These are phyloP conservation scores for Pseudopyricularia javanii DNA, from an alignment of 2,329 filamentous ascomycete species.

Conservation along the genomic window DNA sequence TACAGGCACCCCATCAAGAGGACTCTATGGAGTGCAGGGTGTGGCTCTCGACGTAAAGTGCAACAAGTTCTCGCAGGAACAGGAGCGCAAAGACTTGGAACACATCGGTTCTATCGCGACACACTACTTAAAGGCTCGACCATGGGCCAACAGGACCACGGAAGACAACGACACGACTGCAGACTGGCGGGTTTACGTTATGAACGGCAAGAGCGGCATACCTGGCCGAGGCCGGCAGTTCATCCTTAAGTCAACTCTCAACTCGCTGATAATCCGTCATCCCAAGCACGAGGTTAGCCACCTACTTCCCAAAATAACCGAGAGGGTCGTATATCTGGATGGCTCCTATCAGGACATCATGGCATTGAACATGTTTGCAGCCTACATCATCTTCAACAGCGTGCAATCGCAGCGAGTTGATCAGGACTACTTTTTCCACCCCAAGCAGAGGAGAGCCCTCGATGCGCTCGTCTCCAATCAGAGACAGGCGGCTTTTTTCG, in stretches of 20 bases:
- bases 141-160: constrained; percentile 56
- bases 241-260: constrained; percentile 57
- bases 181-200: constrained; percentile 64
- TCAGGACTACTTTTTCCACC: constrained; percentile 80
- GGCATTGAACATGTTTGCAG: constrained; percentile 72
- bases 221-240: constrained; percentile 40
- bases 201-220: constrained; percentile 37
- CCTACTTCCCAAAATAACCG: constrained; percentile 60
- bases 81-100: constrained; percentile 52
- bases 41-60: too few species aligned
- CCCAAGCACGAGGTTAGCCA: constrained; percentile 55
- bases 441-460: constrained; percentile 55
- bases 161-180: constrained; percentile 45
- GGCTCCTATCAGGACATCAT: constrained; percentile 78
- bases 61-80: constrained; percentile 25
- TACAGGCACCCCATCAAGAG: constrained; percentile 78
- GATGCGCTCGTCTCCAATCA: constrained; percentile 64
- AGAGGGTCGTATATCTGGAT: constrained; percentile 61
- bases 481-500: constrained; percentile 74
- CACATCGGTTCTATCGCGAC: constrained; percentile 53
- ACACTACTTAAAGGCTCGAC: constrained; percentile 63
- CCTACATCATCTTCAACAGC: constrained; percentile 74
- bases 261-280: constrained; percentile 73
- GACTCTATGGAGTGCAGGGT: constrained; percentile 61
- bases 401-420: constrained; percentile 79